A percentile compares a stretch with the other conserved stretches of the same genome.
Conservation (phyloP, 2,329 filamentous ascomycete species). For the Xylaria sp. region DNA sequence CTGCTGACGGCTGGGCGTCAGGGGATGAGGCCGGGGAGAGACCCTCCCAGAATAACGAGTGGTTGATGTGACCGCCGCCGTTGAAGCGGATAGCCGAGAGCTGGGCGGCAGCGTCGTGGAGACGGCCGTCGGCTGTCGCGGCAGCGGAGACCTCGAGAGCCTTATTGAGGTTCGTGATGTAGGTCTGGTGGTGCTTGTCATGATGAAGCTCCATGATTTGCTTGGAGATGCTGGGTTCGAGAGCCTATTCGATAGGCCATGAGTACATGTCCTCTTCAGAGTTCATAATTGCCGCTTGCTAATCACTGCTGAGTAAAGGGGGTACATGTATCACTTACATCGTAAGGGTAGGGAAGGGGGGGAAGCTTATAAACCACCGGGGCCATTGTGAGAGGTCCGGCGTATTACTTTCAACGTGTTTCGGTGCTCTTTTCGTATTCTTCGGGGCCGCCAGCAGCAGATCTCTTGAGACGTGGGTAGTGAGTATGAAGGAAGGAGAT, state of each 20-base stretch:
- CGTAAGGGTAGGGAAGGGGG: constrained; percentile 73
- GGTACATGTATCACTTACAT: constrained; percentile 62
- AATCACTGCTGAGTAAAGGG: neutral
- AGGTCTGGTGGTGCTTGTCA: constrained; percentile 81
- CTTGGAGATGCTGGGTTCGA: constrained; percentile 78
- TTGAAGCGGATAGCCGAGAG: constrained; percentile 84
- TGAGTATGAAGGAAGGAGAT: neutral
- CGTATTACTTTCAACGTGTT: neutral
- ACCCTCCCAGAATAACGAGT: constrained; percentile 92
- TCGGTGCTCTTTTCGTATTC: constrained; percentile 3
- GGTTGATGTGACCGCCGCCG: constrained; percentile 92
- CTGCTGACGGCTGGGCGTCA: constrained; percentile 66
- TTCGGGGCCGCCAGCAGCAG: neutral
- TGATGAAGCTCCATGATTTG: constrained; percentile 88
- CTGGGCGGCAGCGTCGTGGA: constrained; percentile 70
- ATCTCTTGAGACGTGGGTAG: neutral
- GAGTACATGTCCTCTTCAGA: constrained; percentile 3
- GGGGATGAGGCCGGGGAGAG: constrained; percentile 70
- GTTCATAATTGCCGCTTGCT: neutral
- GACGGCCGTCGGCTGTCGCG: constrained; percentile 65
- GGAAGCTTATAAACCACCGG: constrained; percentile 70
- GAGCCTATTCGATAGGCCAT: constrained; percentile 60
- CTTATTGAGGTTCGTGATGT: constrained; percentile 79
- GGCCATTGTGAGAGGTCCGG: constrained; percentile 46
- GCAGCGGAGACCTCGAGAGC: constrained; percentile 69